Percentiles rank a stretch among this genome's conserved stretches.
Evolutionary conservation across 192 early-diverging fungal genomes (phyloP).

Genomic region (Coemansia aciculifera): DNA sequence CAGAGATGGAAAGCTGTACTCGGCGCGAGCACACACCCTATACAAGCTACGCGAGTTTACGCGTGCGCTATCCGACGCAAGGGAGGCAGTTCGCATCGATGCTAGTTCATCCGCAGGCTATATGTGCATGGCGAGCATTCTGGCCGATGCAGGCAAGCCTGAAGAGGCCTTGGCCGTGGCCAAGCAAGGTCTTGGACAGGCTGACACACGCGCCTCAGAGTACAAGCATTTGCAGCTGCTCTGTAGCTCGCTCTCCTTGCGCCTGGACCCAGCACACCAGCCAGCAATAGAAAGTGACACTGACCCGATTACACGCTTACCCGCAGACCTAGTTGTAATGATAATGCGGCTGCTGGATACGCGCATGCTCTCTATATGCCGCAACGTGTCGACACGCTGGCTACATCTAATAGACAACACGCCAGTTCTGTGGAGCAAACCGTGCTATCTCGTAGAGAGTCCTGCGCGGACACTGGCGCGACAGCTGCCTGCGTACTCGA

Average conservation of each 20-base stretch:
- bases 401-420: conserved; percentile 21
- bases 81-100: conserved; percentile 26
- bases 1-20: conserved; percentile 21
- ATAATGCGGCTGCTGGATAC: conserved; percentile 22
- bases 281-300: background rate
- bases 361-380: conserved; percentile 23
- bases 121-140: conserved; percentile 23
- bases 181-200: conserved; percentile 4
- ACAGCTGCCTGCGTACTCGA: conserved; percentile 37
- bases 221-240: conserved; percentile 24
- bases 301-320: conserved; percentile 28
- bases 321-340: conserved; percentile 22
- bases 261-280: conserved; percentile 28
- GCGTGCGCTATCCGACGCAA: conserved; percentile 37
- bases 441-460: background rate
- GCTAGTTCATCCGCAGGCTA: conserved; percentile 14
- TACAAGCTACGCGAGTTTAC: conserved; percentile 32
- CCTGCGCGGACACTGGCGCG: background rate
- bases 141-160: conserved; percentile 20
- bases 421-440: conserved; percentile 34
- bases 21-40: conserved; percentile 29
- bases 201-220: background rate
- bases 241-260: conserved; percentile 15
- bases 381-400: conserved; percentile 36
- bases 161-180: conserved; percentile 24